Conservation (phyloP, 371 early-diverging fungal genomes). For the Parasitella parasitica region DNA sequence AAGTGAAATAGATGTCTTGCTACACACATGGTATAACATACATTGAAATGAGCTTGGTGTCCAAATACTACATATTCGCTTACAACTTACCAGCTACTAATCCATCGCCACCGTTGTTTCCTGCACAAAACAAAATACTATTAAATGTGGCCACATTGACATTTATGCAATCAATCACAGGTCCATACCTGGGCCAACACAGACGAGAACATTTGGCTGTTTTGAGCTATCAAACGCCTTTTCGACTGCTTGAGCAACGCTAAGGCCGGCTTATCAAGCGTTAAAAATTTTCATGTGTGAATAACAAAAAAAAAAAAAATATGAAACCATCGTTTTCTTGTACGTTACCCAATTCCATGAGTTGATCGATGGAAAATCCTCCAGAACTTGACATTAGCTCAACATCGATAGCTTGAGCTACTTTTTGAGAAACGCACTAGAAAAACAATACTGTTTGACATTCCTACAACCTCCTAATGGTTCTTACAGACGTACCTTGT, state of each 20-base stretch:
- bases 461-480: no score
- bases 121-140: no score
- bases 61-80: neutral
- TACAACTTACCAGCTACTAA: slow-evolving; percentile 59
- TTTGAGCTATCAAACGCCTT: slow-evolving; percentile 59
- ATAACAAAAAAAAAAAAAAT: neutral
- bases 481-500: no score
- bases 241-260: slow-evolving; percentile 86
- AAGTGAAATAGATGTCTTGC: slow-evolving; percentile 88
- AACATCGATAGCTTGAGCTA: slow-evolving; percentile 78
- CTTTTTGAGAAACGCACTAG: slow-evolving; percentile 73
- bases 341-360: slow-evolving; percentile 74
- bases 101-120: slow-evolving; percentile 97
- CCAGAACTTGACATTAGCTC: slow-evolving; percentile 83
- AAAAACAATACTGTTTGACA: neutral
- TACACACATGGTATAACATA: neutral
- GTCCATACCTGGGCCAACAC: slow-evolving; percentile 73
- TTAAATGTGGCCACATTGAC: no score
- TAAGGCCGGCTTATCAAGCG: slow-evolving; percentile 71
- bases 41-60: no score
- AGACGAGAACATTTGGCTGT: slow-evolving; percentile 65
- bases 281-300: neutral
- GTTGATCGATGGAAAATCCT: slow-evolving; percentile 85
- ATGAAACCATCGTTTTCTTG: neutral
- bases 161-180: neutral